These are phyloP conservation scores for Beauveria rudraprayagi DNA, from an alignment of 2,329 filamentous ascomycete species.

Conservation along the genomic window DNA sequence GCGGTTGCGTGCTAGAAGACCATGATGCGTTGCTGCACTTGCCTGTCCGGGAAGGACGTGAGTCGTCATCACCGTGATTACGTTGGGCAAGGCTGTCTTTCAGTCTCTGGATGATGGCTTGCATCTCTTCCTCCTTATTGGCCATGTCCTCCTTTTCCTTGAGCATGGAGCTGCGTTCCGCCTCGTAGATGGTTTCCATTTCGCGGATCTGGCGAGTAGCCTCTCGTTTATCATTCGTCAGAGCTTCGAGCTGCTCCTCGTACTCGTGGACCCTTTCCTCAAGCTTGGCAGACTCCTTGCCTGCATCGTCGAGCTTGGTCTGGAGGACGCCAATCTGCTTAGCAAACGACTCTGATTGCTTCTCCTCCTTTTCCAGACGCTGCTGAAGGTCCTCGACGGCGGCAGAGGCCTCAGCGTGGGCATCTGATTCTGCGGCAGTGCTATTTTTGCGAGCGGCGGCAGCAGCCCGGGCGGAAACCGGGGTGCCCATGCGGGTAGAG, in stretches of 20 bases:
- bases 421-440: slow-evolving; percentile 33
- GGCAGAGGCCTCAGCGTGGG: slow-evolving; percentile 68
- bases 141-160: slow-evolving; percentile 88
- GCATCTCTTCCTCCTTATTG: slow-evolving; percentile 82
- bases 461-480: slow-evolving; percentile 66
- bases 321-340: slow-evolving; percentile 83
- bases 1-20: not conserved
- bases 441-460: slow-evolving; percentile 53
- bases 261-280: slow-evolving; percentile 84
- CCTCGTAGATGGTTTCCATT: slow-evolving; percentile 86
- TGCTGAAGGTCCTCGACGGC: slow-evolving; percentile 79
- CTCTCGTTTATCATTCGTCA: slow-evolving; percentile 81
- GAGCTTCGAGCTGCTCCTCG: slow-evolving; percentile 71
- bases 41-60: slow-evolving; percentile 8
- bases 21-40: not conserved
- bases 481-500: slow-evolving; percentile 56
- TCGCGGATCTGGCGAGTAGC: slow-evolving; percentile 76
- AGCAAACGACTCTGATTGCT: slow-evolving; percentile 66
- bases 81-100: slow-evolving; percentile 83
- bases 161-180: slow-evolving; percentile 76
- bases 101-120: slow-evolving; percentile 78
- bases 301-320: slow-evolving; percentile 74
- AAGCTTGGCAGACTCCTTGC: slow-evolving; percentile 73
- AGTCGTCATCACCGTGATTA: slow-evolving; percentile 47
- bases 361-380: slow-evolving; percentile 73